phyloP scores from a whole-genome alignment of 495 filamentous ascomycete species.

The Daldinia childiae region DNA sequence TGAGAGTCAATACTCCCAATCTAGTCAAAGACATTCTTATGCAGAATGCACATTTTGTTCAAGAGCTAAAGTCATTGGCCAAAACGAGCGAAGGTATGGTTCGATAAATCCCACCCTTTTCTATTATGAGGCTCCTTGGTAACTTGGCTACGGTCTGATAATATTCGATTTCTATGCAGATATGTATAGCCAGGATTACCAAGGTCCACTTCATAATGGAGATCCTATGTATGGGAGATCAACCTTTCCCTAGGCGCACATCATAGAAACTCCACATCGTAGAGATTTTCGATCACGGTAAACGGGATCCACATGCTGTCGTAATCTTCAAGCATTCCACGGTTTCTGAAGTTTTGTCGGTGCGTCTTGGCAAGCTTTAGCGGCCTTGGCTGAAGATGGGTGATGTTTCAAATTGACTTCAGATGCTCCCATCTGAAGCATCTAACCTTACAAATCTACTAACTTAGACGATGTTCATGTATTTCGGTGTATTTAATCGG shows the following conservation, averaged over 20 bases:
- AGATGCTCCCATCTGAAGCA: slow-evolving; percentile 34
- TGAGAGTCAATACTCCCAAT: slow-evolving; percentile 4
- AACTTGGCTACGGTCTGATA: slow-evolving; percentile 16
- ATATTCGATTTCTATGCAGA: not conserved
- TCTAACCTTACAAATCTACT: not conserved
- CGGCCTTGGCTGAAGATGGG: slow-evolving; percentile 24
- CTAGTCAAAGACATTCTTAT: slow-evolving; percentile 2
- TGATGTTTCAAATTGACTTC: slow-evolving; percentile 36
- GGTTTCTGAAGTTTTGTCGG: slow-evolving; percentile 15
- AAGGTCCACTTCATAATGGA: not conserved
- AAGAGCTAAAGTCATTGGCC: slow-evolving; percentile 3
- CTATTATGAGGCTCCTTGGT: slow-evolving; percentile 31
- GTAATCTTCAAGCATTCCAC: slow-evolving; percentile 23
- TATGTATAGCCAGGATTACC: not conserved
- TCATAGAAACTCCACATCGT: slow-evolving; percentile 39
- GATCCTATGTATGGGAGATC: slow-evolving; percentile 33
- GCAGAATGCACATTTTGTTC: not conserved
- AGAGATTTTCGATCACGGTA: slow-evolving; percentile 12
- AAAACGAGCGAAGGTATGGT: slow-evolving; percentile 7
- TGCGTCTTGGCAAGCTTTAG: slow-evolving; percentile 34
- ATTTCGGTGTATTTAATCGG: slow-evolving; percentile 6
- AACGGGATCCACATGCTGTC: slow-evolving; percentile 29
- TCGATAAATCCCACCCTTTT: slow-evolving; percentile 30
- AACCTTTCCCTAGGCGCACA: slow-evolving; percentile 33
- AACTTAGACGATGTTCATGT: not conserved